Conservation (phyloP, 2,329 filamentous ascomycete species). For the Zasmidium cellare region DNA sequence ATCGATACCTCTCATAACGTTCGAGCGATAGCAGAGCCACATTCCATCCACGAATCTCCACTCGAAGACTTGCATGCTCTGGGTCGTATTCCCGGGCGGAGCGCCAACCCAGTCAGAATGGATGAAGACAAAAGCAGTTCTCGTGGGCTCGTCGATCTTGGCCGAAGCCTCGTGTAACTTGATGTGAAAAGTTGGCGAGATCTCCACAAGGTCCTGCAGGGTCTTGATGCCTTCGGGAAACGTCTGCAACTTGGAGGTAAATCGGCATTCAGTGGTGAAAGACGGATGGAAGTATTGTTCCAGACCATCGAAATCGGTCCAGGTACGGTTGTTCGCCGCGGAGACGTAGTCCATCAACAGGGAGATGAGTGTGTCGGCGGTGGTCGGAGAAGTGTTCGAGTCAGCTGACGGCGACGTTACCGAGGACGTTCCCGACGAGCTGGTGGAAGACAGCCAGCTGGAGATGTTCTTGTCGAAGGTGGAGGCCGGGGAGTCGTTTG, state of each 20-base stretch:
- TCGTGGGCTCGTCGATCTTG: conserved; percentile 2
- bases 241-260: conserved; percentile 6
- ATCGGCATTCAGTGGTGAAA: conserved; percentile 22
- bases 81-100: conserved; percentile 2
- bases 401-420: not conserved
- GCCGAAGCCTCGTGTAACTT: conserved; percentile 7
- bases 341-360: not conserved
- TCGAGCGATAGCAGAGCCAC: conserved; percentile 10
- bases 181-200: conserved; percentile 3
- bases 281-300: conserved; percentile 7
- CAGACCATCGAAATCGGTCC: not conserved
- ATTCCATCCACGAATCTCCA: conserved; percentile 8
- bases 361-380: not conserved
- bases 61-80: conserved; percentile 6
- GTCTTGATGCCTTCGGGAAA: conserved; percentile 8
- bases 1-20: conserved; percentile 5
- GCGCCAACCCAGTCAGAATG: conserved; percentile 10
- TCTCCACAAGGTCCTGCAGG: conserved; percentile 4
- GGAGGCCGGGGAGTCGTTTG: not conserved
- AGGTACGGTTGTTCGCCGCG: not conserved
- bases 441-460: not conserved
- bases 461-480: not conserved
- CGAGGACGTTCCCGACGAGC: not conserved
- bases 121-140: conserved; percentile 6
- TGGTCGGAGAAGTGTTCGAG: not conserved